Conservation (phyloP, 2,329 filamentous ascomycete species). For the Epichloe glyceriae region DNA sequence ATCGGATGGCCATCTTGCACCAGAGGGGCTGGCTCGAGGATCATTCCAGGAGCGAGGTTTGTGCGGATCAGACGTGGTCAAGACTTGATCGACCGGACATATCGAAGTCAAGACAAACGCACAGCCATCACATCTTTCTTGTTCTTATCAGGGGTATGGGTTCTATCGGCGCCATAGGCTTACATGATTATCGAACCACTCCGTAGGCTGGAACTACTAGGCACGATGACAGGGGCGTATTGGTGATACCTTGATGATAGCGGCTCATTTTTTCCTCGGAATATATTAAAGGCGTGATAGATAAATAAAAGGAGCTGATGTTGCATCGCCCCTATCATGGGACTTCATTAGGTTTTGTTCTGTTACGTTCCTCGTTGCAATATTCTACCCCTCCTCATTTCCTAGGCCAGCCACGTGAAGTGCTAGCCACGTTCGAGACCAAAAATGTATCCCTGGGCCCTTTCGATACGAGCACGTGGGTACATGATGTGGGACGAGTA, state of each 20-base stretch:
- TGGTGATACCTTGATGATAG: background rate
- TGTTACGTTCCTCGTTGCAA: background rate
- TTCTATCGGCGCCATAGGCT: too few relatives aligned
- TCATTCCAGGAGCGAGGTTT: too few relatives aligned
- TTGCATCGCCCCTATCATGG: background rate
- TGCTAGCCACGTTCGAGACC: background rate
- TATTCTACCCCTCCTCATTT: background rate
- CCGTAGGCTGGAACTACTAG: background rate
- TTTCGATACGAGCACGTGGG: background rate
- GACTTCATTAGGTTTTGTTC: constrained; percentile 1
- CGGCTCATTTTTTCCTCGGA: background rate
- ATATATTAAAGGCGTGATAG: background rate
- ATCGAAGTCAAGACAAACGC: background rate
- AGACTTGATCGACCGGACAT: background rate
- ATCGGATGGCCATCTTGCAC: background rate
- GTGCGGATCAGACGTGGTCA: too few relatives aligned
- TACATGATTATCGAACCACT: background rate
- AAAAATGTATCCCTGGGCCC: background rate
- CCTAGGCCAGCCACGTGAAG: background rate
- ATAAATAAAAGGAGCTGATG: background rate
- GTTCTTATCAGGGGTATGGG: background rate
- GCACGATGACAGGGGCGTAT: background rate
- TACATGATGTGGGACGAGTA: background rate
- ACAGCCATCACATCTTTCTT: background rate
- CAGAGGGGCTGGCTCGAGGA: background rate